Evolutionary conservation across 1,284 basidiomycete genomes (phyloP), one percentile per base, ranked within the genome.

Genomic region (Tranzscheliella williamsii): DNA sequence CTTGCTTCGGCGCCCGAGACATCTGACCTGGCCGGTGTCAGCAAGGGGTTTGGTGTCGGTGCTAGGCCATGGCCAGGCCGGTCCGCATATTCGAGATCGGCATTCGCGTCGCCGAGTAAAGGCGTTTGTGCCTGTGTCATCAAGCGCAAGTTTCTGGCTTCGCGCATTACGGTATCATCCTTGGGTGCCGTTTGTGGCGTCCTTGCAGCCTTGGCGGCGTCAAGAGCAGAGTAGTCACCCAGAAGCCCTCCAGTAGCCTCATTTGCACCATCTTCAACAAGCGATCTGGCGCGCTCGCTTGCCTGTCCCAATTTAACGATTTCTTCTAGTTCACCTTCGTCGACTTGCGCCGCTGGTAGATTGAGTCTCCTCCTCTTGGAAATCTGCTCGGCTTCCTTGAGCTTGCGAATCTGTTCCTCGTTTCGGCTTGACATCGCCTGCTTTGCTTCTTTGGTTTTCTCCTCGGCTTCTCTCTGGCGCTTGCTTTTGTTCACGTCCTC

Each of bases 291-390:
- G 53, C 85, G 87, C 80, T 96, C 90, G 5, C 92, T 88, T 0
- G 89, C 89, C 76, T 90, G 87, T 1, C 94, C 95, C 67, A 98
- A 93, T 82, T 98, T 99, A 70, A 96, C 94, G 69, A 98, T 97
- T 70, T 97, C 92, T 80, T 98, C 95, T 40, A 99, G 80, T 79
- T 99, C 94, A 6, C 83, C 81, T 79, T 99, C 92, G n/a, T 90
- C 90, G 4, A 99, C 95, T 75, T 98, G 94, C 2, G 94, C 91
- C 17, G 83, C 82, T 0, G 95, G 95, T 11, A 98, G 82, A 51
- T 86, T 85, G 37, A 99, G 82, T 78, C 90, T 90, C 67, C 91
- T 81, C 55, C 95, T 81, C 69, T 91, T 85, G 21, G 90, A 88
- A 50, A 98, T 93, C 48, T 90, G 90, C 78, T 97, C 92, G 16